These are phyloP conservation scores for Candida anutae DNA, from an alignment of 1,139 yeast genomes.

Conservation along the genomic window DNA sequence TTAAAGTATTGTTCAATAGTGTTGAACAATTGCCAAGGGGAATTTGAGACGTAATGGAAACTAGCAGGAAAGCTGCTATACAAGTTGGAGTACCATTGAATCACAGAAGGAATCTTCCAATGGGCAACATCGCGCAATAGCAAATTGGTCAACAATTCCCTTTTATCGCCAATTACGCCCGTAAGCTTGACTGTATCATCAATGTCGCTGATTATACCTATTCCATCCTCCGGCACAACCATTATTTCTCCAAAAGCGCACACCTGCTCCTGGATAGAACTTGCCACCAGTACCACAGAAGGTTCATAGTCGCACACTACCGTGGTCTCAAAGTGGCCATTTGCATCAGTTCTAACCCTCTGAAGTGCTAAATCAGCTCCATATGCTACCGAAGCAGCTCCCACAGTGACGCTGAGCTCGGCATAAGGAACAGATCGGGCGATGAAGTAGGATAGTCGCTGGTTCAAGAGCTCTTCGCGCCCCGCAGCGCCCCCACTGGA, in stretches of 20 bases:
- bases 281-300: conserved; percentile 34
- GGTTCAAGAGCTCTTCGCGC: conserved; percentile 37
- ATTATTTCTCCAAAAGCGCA: conserved; percentile 38
- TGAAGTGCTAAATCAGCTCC: conserved; percentile 15
- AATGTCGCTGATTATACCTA: conserved; percentile 80
- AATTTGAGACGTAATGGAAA: conserved; percentile 88
- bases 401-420: conserved; percentile 43
- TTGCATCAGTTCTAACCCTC: conserved; percentile 41
- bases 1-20: conserved; percentile 54
- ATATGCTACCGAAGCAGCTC: conserved; percentile 26
- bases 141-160: conserved; percentile 72
- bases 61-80: conserved; percentile 33
- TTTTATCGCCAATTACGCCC: conserved; percentile 82
- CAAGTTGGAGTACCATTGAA: conserved; percentile 53
- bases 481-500: conserved; percentile 4
- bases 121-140: conserved; percentile 56
- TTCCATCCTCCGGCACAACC: conserved; percentile 40
- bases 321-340: conserved; percentile 50
- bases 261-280: conserved; percentile 37
- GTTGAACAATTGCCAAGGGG: conserved; percentile 85
- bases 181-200: conserved; percentile 92
- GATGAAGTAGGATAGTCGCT: conserved; percentile 53
- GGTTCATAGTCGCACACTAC: conserved; percentile 51
- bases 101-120: conserved; percentile 69
- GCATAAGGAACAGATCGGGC: conserved; percentile 51